Evolutionary conservation across 2,329 filamentous ascomycete genomes (phyloP), one percentile per base, ranked within the genome.

Genomic region (Huntiella savannae): DNA sequence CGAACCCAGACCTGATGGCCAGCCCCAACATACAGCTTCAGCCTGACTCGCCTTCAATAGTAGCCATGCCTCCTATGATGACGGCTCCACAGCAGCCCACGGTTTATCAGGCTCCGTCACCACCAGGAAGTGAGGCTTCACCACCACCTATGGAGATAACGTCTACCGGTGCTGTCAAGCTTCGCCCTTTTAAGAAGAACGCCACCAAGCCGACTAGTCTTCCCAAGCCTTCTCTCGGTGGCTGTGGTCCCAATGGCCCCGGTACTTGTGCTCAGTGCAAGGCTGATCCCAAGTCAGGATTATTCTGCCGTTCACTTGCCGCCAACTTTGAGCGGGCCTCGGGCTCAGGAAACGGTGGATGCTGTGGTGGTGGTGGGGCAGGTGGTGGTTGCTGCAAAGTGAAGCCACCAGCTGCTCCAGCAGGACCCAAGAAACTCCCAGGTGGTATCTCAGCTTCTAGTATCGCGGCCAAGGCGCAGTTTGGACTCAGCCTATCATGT

Each of bases 241-340:
- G 67, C 33, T 77, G 73, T 49, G 72, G 80, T 19, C 67, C 73
- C 34, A 79, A 79, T 45, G 82, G 81, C 0, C 83, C 83, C 0
- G 83, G 83, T 7, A 82, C 79, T 12, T 91, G 83, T 57, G 73
- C 79, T 3, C 82, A 88, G 62, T 91, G 83, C 57, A 70, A 79
- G 49, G 68, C 75, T 2, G 82, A 88, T 57, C 82, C 83, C 13
- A 79, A 80, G 57, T 84, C 82, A 3, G 83, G 81, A 1, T 72
- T 87, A 34, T 91, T 91, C 65, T 91, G 83, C 61, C 80, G 83
- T 51, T 79, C 82, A 8, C 73, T 88, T 45, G 81, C 82, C 17
- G 82, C 82, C 50, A 79, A 66, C 53, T 64, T 74, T 50, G 64
- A 67, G 49, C 65, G 65, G 50, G 62, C 64, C 42, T 56, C 58